phyloP scores from a whole-genome alignment of 805 yeast species.

The Candida ascalaphidarum region DNA sequence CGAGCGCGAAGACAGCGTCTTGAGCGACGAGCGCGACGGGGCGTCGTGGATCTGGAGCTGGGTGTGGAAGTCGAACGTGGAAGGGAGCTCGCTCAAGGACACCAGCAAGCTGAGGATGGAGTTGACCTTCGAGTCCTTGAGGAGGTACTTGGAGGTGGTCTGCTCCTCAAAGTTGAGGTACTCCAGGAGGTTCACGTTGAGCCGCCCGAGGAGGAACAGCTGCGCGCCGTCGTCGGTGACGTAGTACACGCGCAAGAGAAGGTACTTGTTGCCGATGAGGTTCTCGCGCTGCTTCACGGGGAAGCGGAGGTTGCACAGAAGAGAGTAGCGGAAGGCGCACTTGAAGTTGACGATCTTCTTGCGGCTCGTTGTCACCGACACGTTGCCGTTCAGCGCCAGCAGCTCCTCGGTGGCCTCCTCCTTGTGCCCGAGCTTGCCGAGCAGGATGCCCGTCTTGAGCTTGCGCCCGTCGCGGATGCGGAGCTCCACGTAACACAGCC shows the following conservation, averaged over 20 bases:
- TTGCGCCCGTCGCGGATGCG: constrained; percentile 42
- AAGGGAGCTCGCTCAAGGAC: constrained; percentile 36
- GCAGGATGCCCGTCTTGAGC: constrained; percentile 6
- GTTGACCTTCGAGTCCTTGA: constrained; percentile 75
- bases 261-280: constrained; percentile 34
- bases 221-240: constrained; percentile 16
- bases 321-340: constrained; percentile 26
- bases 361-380: constrained; percentile 20
- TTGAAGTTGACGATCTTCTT: constrained; percentile 30
- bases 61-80: constrained; percentile 32
- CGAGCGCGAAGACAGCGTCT: constrained; percentile 3
- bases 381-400: constrained; percentile 9
- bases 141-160: constrained; percentile 52
- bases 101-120: constrained; percentile 62
- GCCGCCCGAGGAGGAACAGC: constrained; percentile 42
- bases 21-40: constrained; percentile 1
- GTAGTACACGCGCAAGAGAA: constrained; percentile 29
- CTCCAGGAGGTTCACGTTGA: constrained; percentile 65
- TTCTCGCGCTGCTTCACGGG: constrained; percentile 30
- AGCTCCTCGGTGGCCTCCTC: not conserved
- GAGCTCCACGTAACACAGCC: constrained; percentile 60
- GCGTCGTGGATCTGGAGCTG: constrained; percentile 28
- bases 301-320: constrained; percentile 30
- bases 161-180: constrained; percentile 50
- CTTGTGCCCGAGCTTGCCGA: not conserved